A percentile compares a stretch with the other conserved stretches of the same genome.
These are phyloP conservation scores for Arthroderma sp. DNA, from an alignment of 2,329 filamentous ascomycete species.

Conservation along the genomic window DNA sequence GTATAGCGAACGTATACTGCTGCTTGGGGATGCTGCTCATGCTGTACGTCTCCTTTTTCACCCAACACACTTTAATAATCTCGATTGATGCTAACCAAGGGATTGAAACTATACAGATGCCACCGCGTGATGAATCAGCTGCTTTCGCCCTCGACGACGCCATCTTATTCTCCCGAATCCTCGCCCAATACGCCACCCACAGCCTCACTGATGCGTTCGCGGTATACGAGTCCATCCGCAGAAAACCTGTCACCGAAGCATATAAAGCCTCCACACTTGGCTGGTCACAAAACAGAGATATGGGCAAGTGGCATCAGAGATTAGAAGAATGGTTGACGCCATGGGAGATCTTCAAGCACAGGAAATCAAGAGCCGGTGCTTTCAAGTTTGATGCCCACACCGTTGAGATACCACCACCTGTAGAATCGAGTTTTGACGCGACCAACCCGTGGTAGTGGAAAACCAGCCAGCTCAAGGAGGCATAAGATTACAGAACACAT, in stretches of 20 bases:
- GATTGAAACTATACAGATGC: conserved; percentile 24
- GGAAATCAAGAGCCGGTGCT: conserved; percentile 16
- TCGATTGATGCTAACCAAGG: background rate
- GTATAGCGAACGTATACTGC: conserved; percentile 27
- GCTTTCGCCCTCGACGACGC: conserved; percentile 34
- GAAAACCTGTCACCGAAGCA: conserved; percentile 25
- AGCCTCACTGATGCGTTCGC: conserved; percentile 22
- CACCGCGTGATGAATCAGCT: conserved; percentile 34
- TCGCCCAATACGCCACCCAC: conserved; percentile 22
- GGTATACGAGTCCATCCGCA: conserved; percentile 26
- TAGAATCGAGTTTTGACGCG: background rate
- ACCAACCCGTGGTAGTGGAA: background rate
- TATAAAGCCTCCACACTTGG: conserved; percentile 27
- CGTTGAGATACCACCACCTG: conserved; percentile 18
- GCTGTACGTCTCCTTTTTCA: conserved; percentile 22
- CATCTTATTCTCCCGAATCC: conserved; percentile 29
- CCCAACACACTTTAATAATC: background rate
- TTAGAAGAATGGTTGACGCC: conserved; percentile 29
- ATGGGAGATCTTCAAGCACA: conserved; percentile 19
- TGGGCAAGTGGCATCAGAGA: conserved; percentile 22
- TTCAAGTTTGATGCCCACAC: conserved; percentile 27
- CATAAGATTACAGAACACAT: no score
- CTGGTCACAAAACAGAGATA: conserved; percentile 29
- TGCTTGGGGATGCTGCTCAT: conserved; percentile 36
- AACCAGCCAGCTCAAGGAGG: no score